Conservation (phyloP, 306 rosid species). For the Mimosa bimucronata region DNA sequence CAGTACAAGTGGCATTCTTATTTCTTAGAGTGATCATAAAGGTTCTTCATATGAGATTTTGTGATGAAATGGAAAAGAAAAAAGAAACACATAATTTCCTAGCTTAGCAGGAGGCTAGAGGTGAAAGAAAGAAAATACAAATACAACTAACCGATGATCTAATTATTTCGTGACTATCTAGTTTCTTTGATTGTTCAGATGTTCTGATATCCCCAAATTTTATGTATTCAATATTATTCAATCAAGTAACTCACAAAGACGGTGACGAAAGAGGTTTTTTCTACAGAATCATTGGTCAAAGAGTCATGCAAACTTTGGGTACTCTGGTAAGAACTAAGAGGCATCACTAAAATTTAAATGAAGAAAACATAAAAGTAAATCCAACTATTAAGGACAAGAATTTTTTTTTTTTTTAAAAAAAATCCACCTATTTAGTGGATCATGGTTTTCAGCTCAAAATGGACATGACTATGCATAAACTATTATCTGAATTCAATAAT, state of each 20-base stretch:
- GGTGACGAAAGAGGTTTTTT: not conserved
- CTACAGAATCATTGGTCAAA: not conserved
- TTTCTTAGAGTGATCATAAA: not conserved
- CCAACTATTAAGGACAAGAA: not conserved
- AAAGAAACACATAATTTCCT: not conserved
- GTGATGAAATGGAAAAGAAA: not conserved
- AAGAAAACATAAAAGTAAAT: not conserved
- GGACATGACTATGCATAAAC: not conserved
- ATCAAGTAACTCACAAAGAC: constrained; percentile 8
- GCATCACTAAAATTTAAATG: not conserved
- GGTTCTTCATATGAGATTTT: not conserved
- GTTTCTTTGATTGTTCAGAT: not conserved
- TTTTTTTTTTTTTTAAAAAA: no score
- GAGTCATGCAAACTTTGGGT: not conserved
- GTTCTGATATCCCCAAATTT: not conserved
- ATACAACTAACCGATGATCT: not conserved
- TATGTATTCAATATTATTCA: not conserved
- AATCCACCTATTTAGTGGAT: not conserved
- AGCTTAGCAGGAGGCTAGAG: not conserved
- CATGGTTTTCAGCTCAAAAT: constrained; percentile 3
- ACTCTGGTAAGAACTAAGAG: not conserved
- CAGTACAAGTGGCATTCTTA: not conserved
- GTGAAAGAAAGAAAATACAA: not conserved
- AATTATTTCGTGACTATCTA: not conserved
- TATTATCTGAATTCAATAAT: not conserved